Conservation (phyloP, 1,284 basidiomycete genomes). For the Xerocomus amazonicus region DNA sequence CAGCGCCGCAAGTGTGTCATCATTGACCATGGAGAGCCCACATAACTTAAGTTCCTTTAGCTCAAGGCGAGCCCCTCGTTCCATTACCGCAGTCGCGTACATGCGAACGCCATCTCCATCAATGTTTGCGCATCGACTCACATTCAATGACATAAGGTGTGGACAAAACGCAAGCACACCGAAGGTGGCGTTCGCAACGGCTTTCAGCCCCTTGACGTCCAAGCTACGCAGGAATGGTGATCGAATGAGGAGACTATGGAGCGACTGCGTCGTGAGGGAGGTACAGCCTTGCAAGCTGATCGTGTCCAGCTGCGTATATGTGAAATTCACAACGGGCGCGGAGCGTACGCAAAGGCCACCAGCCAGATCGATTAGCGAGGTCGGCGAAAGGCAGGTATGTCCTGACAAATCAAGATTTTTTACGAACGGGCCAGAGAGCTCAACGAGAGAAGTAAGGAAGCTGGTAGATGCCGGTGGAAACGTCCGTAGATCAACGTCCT, state of each 20-base stretch:
- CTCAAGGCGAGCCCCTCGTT: constrained; percentile 43
- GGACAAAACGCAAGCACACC: constrained; percentile 60
- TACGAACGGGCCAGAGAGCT: constrained; percentile 64
- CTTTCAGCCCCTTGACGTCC: constrained; percentile 63
- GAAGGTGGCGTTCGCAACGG: constrained; percentile 72
- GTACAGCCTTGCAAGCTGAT: constrained; percentile 78
- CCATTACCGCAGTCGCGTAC: constrained; percentile 41
- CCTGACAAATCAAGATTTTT: constrained; percentile 63
- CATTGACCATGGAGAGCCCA: constrained; percentile 59
- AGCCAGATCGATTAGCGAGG: constrained; percentile 49
- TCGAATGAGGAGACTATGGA: constrained; percentile 69
- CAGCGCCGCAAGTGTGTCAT: constrained; percentile 56
- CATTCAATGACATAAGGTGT: constrained; percentile 59
- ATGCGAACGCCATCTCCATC: constrained; percentile 58
- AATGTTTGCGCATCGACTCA: constrained; percentile 71
- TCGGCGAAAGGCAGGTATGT: constrained; percentile 51
- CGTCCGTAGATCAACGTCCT: constrained; percentile 54
- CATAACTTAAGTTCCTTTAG: constrained; percentile 62
- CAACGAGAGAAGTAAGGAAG: constrained; percentile 49
- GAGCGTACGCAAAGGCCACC: constrained; percentile 49
- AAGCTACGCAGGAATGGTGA: constrained; percentile 61
- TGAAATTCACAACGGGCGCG: constrained; percentile 31
- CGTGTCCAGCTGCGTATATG: constrained; percentile 60
- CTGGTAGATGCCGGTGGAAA: constrained; percentile 54
- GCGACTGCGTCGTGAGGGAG: constrained; percentile 56